Base-by-base conservation (phyloP, 2,329 filamentous ascomycete genomes). In the Penicillium sp. region DNA sequence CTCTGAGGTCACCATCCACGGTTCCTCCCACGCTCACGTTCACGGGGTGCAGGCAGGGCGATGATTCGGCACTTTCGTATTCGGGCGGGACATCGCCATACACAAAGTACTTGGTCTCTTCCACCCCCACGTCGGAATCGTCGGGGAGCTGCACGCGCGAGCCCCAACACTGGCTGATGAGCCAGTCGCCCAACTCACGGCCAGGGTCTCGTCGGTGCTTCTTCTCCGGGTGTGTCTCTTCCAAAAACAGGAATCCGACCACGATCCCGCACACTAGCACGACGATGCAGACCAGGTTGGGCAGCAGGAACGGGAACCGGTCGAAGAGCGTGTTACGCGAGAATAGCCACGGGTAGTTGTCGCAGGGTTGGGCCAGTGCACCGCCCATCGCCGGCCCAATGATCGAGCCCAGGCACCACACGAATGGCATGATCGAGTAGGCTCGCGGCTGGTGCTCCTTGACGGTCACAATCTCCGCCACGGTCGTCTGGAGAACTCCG, bases 401-500 rank as follows among this genome's bases (percentile, higher is more conserved):
- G 69, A 98, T 96, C 31, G 94, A 96, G 83, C 95, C 95, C 71
- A 99, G 84, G 73, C 93, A 97, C 95, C 95, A 99, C 28, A 98
- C 91, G 74, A 96, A 92, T 6, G 95, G 95, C 92, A 99, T 97
- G 67, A 98, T 93, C 12, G 94, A 92, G 78, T 96, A 99, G 52
- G 94, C 95, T 69, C 91, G 91, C 67, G 93, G 90, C 76, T 98
- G 93, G 74, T 98, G 92, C 75, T 94, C 90, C 78, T 96, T 96
- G 61, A 90, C 89, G 4, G 91, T 96, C 28, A 98, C 90, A 61
- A 99, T 84, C 76, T 99, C 95, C 17, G 92, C 92, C 39, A 99
- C 92, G 0, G 94, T 98, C 5, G 94, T 98, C 75, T 97, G 92
- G 67, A 98, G 83, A 3, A 97, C 94, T 50, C 93, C 94, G 71